phyloP scores from a whole-genome alignment of 352 stramenopile species.

The Plasmopara halstedii region DNA sequence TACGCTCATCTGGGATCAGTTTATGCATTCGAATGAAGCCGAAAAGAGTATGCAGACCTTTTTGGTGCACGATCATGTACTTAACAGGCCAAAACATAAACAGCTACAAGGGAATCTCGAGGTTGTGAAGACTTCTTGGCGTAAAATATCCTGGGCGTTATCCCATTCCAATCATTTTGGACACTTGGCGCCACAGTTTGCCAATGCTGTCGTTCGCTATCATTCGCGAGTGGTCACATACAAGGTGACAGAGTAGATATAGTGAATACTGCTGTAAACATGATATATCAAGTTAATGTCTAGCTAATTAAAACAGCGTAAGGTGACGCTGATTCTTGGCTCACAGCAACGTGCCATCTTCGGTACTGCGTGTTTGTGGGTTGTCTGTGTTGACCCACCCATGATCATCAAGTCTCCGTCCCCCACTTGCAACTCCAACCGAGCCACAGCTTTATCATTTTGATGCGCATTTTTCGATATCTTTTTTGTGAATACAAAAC shows the following conservation, averaged over 20 bases:
- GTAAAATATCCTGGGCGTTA: constrained; percentile 49
- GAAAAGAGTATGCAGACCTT: constrained; percentile 60
- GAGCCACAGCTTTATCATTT: constrained; percentile 6
- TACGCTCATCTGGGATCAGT: constrained; percentile 60
- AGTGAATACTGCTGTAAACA: not conserved
- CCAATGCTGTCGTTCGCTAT: constrained; percentile 32
- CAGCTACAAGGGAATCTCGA: constrained; percentile 33
- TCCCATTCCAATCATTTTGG: constrained; percentile 47
- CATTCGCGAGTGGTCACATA: constrained; percentile 15
- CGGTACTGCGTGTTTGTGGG: constrained; percentile 73
- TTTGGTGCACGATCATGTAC: constrained; percentile 37
- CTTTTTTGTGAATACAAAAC: constrained; percentile 59
- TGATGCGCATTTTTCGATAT: constrained; percentile 9
- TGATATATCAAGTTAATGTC: not conserved
- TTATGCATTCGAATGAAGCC: constrained; percentile 55
- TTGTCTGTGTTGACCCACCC: constrained; percentile 67
- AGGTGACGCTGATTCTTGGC: constrained; percentile 38
- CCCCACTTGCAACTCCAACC: constrained; percentile 43
- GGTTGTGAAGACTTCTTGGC: constrained; percentile 29
- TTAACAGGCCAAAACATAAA: constrained; percentile 16
- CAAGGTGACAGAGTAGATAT: not conserved
- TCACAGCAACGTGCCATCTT: constrained; percentile 49
- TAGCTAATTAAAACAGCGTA: constrained; percentile 35
- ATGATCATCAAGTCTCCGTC: constrained; percentile 79
- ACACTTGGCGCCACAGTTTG: constrained; percentile 31